These are phyloP conservation scores for Eucalyptus erythrocorys DNA, from an alignment of 345 rosid species.

Conservation along the genomic window DNA sequence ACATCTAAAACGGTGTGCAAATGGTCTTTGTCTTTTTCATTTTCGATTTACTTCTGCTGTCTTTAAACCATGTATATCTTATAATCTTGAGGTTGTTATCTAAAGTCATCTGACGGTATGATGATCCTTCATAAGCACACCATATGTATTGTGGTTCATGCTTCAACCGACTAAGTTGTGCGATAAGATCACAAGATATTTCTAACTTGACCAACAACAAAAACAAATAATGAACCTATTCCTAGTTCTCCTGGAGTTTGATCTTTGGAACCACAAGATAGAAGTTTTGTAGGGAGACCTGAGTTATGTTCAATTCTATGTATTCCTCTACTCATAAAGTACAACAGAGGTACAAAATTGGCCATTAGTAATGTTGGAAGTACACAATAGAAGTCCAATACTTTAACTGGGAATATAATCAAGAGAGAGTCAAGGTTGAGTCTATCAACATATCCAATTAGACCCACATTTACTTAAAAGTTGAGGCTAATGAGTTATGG, in stretches of 20 bases:
- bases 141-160: neutral
- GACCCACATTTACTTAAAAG: too few relatives aligned
- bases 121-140: neutral
- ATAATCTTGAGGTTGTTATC: neutral
- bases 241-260: neutral
- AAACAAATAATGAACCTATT: neutral
- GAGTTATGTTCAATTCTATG: neutral
- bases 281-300: neutral
- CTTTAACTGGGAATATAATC: too few relatives aligned
- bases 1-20: neutral
- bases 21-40: neutral
- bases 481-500: too few relatives aligned
- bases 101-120: neutral
- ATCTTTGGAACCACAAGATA: neutral
- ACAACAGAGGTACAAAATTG: neutral
- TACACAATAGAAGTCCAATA: fast-evolving
- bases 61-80: neutral
- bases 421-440: too few relatives aligned
- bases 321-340: neutral
- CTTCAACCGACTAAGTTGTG: neutral
- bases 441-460: too few relatives aligned
- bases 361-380: neutral
- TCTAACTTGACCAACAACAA: neutral
- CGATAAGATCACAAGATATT: neutral
- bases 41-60: neutral